Evolutionary conservation across 192 early-diverging fungal genomes (phyloP), one percentile per base, ranked within the genome.

Genomic region (Gonapodya prolifera): DNA sequence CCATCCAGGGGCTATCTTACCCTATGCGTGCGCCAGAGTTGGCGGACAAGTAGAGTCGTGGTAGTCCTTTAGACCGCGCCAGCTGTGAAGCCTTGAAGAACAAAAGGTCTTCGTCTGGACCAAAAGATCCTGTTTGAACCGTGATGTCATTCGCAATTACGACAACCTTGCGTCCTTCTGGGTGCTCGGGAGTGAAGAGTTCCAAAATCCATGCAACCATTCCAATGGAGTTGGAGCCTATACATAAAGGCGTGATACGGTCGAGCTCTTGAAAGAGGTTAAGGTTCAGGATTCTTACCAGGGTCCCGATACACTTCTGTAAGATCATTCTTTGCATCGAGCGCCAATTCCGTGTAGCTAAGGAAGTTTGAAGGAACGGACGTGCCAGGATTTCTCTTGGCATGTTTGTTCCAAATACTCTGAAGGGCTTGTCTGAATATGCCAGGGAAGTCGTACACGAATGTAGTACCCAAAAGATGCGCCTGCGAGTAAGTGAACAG

Each of bases 131-230:
- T 79, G 95, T 97, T 83, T 94, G 91, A 85, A 88, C 95, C 13
- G 97, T 99, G 77, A 99, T 97, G 82, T 99, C 97, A 86, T 99
- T 99, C 79, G 96, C 96, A 85, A 99, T 92, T 28, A 98, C 94
- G 75, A 98, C 90, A 33, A 99, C 87, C 35, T 87, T 85, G 33
- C 96, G 91, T 33, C 92, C 92, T n/a, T 88, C 85, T 32, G 97
- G 96, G 82, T 93, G 94, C 83, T 98, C 95, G 75, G 97, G 97
- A 13, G 97, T 98, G 77, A 86, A 90, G 78, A 97, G 80, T 13
- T 90, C 92, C 76, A 96, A 86, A 33, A 95, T 84, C 94, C 94
- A 98, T 0, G 93, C 95, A 31, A 99, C 95, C 97, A 99, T 99
- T 77, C 97, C 97, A 78, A 90, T 91, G 76, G 86, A 91, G 90